Evolutionary conservation across 2,329 filamentous ascomycete genomes (phyloP), one percentile per base, ranked within the genome.

Genomic region (Pyricularia pennisetigena): DNA sequence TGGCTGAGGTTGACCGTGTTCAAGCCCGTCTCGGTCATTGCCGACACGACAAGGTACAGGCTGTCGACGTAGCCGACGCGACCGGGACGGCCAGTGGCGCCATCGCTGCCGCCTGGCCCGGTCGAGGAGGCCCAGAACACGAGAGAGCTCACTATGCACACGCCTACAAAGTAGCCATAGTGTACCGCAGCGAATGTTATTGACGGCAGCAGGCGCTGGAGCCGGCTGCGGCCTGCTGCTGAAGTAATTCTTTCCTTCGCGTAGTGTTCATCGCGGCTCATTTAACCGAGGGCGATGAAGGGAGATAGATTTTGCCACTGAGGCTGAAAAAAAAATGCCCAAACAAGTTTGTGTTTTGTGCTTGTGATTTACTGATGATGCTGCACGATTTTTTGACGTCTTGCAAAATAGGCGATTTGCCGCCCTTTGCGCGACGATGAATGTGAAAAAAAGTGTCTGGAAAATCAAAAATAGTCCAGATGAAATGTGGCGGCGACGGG

Each of bases 11-110:
- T 86, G 71, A 88, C 85, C 9, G 88, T 90, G 72, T 77, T 89
- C 35, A 90, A 78, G 1, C 89, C 89, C 9, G 88, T 84, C 70
- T 87, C 81, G 1, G 88, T 90, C 83, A 91, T 90, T 62, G 88
- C 88, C 70, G 85, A 88, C 61, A 87, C 81, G 67, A 85, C 83
- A 30, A 91, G 76, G 73, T 90, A 91, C 7, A 91, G 77, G 20
- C 86, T 82, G 75, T 91, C 88, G 24, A 82, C 82, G 76, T 89
- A 91, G 61, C 79, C 78, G 69, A 91, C 82, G 70, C 80, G 84
- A 49, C 41, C 16, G 41, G 16, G 41, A 10, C 16, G 41, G 1
- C 41, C 41, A n/a, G 16, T 6, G 14, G 41, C 41, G 41, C 41
- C 41, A 49, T 49, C 41, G 16, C 20, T 49, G 35, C 78, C 74